Conservation (phyloP, 2,329 filamentous ascomycete species). For the Cladosporium colombiae region DNA sequence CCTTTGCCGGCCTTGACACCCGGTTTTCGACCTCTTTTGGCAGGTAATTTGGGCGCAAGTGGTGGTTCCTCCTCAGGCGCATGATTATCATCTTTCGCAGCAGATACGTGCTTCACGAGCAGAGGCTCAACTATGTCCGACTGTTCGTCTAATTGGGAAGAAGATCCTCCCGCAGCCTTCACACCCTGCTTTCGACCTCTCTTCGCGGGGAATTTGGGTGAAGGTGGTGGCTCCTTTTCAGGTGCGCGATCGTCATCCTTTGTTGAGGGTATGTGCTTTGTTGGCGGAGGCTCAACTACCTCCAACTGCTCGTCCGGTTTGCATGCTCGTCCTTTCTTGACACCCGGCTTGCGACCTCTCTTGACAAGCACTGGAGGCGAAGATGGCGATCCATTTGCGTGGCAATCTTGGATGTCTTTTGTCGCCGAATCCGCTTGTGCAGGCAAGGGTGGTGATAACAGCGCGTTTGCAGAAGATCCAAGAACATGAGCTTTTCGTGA, state of each 20-base stretch:
- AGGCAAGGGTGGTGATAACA: neutral
- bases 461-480: neutral
- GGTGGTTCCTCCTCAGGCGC: neutral
- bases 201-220: neutral
- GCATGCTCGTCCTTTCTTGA: neutral
- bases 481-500: neutral
- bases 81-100: too few species aligned
- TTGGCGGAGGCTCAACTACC: neutral
- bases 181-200: constrained; percentile 4
- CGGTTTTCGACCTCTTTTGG: neutral
- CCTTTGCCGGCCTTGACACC: neutral
- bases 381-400: neutral
- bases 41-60: neutral
- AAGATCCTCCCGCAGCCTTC: neutral
- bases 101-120: too few species aligned
- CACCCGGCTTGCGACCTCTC: neutral
- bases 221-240: neutral
- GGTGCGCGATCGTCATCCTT: neutral
- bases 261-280: neutral
- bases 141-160: too few species aligned
- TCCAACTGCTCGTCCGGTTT: neutral
- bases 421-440: neutral
- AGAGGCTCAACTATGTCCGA: too few species aligned
- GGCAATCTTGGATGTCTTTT: neutral
- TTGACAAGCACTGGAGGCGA: neutral